These are phyloP conservation scores for Starmera amethionina DNA, from an alignment of 805 yeast species.

Conservation along the genomic window DNA sequence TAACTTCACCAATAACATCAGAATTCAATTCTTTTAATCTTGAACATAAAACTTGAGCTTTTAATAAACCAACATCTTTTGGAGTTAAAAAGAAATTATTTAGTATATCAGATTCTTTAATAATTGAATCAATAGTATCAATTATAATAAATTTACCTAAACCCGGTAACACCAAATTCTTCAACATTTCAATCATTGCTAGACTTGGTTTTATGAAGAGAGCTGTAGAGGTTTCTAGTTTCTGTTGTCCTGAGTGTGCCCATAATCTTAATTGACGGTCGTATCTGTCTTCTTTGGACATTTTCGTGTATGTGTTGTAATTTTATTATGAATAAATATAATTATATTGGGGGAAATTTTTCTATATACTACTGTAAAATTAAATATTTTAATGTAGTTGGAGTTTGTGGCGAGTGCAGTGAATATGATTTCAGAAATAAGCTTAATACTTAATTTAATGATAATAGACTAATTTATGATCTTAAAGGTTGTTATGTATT, in stretches of 20 bases:
- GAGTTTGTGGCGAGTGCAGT: too few species aligned
- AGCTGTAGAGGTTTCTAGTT: constrained; percentile 46
- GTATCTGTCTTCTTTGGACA: constrained; percentile 39
- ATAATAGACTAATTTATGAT: too few species aligned
- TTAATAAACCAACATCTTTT: constrained; percentile 31
- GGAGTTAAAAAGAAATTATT: constrained; percentile 53
- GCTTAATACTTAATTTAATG: too few species aligned
- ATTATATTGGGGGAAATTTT: too few species aligned
- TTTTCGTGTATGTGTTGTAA: neutral
- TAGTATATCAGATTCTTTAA: constrained; percentile 34
- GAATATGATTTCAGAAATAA: too few species aligned
- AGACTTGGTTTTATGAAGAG: constrained; percentile 50
- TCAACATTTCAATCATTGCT: constrained; percentile 57
- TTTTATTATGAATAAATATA: too few species aligned
- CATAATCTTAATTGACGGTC: constrained; percentile 87
- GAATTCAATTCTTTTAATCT: constrained; percentile 49
- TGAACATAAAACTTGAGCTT: constrained; percentile 29
- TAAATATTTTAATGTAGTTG: too few species aligned
- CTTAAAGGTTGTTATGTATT: too few species aligned
- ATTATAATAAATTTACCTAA: constrained; percentile 56
- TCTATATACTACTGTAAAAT: too few species aligned
- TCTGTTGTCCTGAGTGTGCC: constrained; percentile 68
- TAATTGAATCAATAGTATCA: constrained; percentile 28
- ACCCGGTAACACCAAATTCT: constrained; percentile 73
- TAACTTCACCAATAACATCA: constrained; percentile 36